Evolutionary conservation across 2,329 filamentous ascomycete genomes (phyloP).

Genomic region (Ophiostoma novo-ulmi): DNA sequence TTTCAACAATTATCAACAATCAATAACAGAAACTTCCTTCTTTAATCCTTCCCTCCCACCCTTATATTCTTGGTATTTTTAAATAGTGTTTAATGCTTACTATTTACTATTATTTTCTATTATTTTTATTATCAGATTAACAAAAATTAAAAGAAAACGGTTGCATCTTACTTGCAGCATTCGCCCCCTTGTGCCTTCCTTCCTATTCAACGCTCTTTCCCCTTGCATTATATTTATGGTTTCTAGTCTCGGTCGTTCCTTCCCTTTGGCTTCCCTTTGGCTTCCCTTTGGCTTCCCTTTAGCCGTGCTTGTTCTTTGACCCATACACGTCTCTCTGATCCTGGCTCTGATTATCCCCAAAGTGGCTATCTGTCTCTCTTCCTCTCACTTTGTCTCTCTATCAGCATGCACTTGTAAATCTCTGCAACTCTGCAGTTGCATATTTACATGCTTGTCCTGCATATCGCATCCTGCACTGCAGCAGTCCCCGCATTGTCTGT

Average conservation of each 20-base stretch:
- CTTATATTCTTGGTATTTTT: too few relatives aligned
- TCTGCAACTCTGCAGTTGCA: slow-evolving; percentile 6
- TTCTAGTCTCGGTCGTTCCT: background rate
- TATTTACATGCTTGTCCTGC: background rate
- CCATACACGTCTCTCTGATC: background rate
- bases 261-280: background rate
- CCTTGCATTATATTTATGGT: background rate
- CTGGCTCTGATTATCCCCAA: background rate
- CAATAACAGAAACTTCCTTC: background rate
- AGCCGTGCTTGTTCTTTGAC: background rate
- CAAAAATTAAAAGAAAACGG: too few relatives aligned
- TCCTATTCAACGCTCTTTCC: background rate
- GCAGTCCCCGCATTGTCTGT: slow-evolving; percentile 9
- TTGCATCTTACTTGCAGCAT: too few relatives aligned
- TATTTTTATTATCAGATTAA: too few relatives aligned
- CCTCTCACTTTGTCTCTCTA: background rate
- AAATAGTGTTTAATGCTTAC: too few relatives aligned
- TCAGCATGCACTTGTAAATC: background rate
- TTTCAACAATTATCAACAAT: background rate
- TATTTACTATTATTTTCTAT: too few relatives aligned
- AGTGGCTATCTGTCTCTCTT: background rate
- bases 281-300: background rate
- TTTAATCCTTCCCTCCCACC: background rate
- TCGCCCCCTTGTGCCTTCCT: background rate
- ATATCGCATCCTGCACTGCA: background rate